Percentiles rank a stretch among this genome's conserved stretches.
Evolutionary conservation across 345 rosid genomes (phyloP).

Genomic region (Camelina neglecta): DNA sequence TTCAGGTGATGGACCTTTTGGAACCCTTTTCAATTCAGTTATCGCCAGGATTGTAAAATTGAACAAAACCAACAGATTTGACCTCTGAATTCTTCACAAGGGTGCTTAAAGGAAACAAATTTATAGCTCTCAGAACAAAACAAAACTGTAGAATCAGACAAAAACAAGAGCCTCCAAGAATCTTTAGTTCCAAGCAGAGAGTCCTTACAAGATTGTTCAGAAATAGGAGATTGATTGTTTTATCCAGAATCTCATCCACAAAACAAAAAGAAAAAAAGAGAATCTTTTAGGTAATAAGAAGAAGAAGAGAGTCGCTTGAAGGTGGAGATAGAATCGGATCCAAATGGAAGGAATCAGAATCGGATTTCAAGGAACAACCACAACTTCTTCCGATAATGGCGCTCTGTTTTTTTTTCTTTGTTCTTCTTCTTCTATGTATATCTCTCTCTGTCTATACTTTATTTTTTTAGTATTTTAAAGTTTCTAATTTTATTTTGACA

Average conservation of each 20-base stretch:
- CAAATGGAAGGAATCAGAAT: slow-evolving; percentile 27
- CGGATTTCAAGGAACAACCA: slow-evolving; percentile 43
- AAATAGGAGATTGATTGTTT: neutral
- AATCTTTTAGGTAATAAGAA: slow-evolving; percentile 20
- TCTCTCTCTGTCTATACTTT: neutral
- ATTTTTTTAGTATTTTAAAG: neutral
- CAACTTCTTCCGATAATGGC: slow-evolving; percentile 47
- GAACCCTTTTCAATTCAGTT: slow-evolving; percentile 30
- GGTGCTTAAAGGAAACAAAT: slow-evolving; percentile 2
- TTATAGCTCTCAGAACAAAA: slow-evolving; percentile 5
- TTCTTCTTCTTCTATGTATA: neutral
- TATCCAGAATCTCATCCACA: slow-evolving; percentile 45
- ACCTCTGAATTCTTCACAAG: slow-evolving; percentile 1
- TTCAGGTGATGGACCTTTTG: slow-evolving; percentile 68
- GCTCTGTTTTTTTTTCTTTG: slow-evolving; percentile 20
- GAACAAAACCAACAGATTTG: neutral
- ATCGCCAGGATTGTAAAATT: slow-evolving; percentile 43
- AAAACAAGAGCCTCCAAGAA: neutral
- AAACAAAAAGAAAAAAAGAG: neutral
- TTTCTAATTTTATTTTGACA: no score
- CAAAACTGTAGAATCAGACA: slow-evolving; percentile 14
- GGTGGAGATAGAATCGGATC: slow-evolving; percentile 39
- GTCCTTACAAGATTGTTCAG: neutral
- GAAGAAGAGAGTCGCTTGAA: slow-evolving; percentile 28
- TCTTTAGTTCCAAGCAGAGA: slow-evolving; percentile 23